phyloP scores from a whole-genome alignment of 805 yeast species.

The Kluyveromyces wickerhamii region DNA sequence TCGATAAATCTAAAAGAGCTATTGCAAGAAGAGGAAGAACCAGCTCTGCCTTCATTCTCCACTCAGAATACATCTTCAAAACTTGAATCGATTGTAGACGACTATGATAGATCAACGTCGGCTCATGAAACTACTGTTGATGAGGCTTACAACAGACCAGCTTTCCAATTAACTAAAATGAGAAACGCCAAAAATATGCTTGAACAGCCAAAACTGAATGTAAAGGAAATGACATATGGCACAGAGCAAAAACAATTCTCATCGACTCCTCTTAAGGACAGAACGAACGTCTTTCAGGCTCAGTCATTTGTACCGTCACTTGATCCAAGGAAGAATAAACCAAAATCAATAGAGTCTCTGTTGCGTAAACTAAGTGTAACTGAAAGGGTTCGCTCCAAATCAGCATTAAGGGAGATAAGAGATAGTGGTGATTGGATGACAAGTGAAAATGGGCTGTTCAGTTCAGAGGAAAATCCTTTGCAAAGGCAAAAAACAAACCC shows the following conservation, averaged over 20 bases:
- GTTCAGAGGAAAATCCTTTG: neutral
- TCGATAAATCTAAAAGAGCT: slow-evolving; percentile 28
- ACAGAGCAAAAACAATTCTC: neutral
- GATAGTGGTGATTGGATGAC: slow-evolving; percentile 11
- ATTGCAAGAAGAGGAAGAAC: slow-evolving; percentile 14
- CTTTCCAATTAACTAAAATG: neutral
- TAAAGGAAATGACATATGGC: neutral
- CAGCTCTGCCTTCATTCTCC: slow-evolving; percentile 13
- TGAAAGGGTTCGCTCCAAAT: slow-evolving; percentile 8
- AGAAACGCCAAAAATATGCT: neutral
- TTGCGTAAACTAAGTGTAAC: slow-evolving; percentile 9
- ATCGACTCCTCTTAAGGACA: slow-evolving; percentile 1
- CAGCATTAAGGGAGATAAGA: slow-evolving; percentile 7
- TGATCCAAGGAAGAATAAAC: slow-evolving; percentile 29
- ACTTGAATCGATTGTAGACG: slow-evolving; percentile 4
- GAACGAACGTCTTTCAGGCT: slow-evolving; percentile 1
- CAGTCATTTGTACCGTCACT: slow-evolving; percentile 10
- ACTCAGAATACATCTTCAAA: slow-evolving; percentile 4
- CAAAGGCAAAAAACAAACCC: slow-evolving; percentile 1
- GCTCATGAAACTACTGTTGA: neutral
- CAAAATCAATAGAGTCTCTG: slow-evolving; percentile 18
- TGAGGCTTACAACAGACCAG: neutral
- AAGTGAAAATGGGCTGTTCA: neutral
- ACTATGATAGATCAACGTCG: slow-evolving; percentile 1
- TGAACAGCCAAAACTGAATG: slow-evolving; percentile 1